phyloP scores from a whole-genome alignment of 129 eudicot species.

The Helichrysum umbraculigerum region DNA sequence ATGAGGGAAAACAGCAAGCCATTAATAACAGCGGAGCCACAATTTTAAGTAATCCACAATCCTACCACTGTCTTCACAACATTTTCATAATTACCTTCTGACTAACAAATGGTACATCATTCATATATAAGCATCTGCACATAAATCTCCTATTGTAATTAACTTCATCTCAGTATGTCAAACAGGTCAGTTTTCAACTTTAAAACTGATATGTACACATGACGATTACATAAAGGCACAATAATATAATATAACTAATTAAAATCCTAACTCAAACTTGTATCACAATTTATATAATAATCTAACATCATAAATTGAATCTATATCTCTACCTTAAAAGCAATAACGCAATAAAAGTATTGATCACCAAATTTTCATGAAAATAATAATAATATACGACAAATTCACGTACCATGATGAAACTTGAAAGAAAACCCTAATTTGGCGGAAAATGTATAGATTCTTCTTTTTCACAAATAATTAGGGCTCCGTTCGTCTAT shows the following conservation, averaged over 20 bases:
- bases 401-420: constrained; percentile 30
- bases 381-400: background rate
- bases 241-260: background rate
- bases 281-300: constrained; percentile 24
- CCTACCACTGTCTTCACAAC: background rate
- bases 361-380: background rate
- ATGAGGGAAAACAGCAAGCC: constrained; percentile 8
- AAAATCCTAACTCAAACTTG: constrained; percentile 16
- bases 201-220: background rate
- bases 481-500: constrained; percentile 20
- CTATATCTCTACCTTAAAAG: background rate
- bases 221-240: constrained; percentile 8
- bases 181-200: constrained; percentile 1
- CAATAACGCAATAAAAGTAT: constrained; percentile 7
- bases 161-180: constrained; percentile 9
- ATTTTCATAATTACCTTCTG: background rate
- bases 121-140: background rate
- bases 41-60: background rate
- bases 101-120: background rate
- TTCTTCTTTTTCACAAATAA: constrained; percentile 22
- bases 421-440: constrained; percentile 14
- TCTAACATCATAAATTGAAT: constrained; percentile 9
- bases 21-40: background rate
- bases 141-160: background rate
- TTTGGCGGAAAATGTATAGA: constrained; percentile 7